Evolutionary conservation across 2,329 filamentous ascomycete species (phyloP), one percentile per base, ranked within the genome.

Genomic region (Fusarium hostae): DNA sequence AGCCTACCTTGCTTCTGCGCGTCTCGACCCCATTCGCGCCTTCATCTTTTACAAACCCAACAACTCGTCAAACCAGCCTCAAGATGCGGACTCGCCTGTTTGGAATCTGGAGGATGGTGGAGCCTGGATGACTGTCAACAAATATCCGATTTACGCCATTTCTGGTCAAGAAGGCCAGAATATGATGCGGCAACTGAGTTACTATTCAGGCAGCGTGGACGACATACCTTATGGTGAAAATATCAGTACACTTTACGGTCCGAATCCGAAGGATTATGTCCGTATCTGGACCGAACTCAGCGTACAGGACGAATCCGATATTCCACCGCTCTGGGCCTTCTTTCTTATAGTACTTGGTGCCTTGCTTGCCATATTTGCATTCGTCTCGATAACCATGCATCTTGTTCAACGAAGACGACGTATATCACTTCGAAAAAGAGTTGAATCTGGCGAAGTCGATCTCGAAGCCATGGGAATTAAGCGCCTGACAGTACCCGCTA

Each of bases 381-480:
- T 84, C 15, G 94, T 90, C 2, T 96, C 90, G 2, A 78, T 90
- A 43, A 83, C 86, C 57, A 97, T 96, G 92, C 94, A 96, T 75
- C 84, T 91, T 26, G 84, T 96, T 34, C 94, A 97, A 78, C 88
- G 90, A 39, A 87, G 89, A 51, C 89, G 94, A 34, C 89, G 95
- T 12, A 86, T 86, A 28, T 85, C 85, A 3, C 83, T 98, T 15
- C 89, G 89, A 55, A 87, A 89, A 51, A 89, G 94, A 16, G 91
- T 98, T 20, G 86, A 89, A 63, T 86, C 85, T 11, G 95, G 95
- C 57, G 92, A 97, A 74, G 90, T 97, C 24, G 93, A 98, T 77
- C 85, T 98, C 6, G 95, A 98, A 80, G 90, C 90, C 5, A 86
- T 97, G 73, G 95, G 94, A 4, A 93, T 98, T 74, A 95, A 94